Conservation (phyloP, 306 rosid genomes). For the Delonix regia region DNA sequence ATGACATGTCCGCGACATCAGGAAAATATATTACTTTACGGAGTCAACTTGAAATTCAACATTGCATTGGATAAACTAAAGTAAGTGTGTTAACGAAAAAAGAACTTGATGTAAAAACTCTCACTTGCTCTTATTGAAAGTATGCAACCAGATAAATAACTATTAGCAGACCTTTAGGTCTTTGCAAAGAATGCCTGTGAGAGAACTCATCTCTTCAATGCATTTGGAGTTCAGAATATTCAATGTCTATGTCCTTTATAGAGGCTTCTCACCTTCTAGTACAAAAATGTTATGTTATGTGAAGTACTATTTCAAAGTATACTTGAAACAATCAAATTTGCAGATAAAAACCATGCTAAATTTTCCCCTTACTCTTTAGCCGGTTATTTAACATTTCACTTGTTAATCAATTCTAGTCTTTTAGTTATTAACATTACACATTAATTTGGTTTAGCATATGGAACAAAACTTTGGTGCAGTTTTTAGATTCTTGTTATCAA, state of each 20-base stretch:
- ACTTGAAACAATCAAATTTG: not conserved
- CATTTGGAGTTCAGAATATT: not conserved
- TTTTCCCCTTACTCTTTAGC: not conserved
- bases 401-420: slow-evolving; percentile 33
- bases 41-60: not conserved
- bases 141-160: slow-evolving; percentile 5
- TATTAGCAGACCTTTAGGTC: slow-evolving; percentile 5
- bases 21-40: not conserved
- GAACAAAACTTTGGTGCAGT: not conserved
- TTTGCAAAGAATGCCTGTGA: not conserved
- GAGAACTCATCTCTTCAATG: not conserved
- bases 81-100: not conserved
- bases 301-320: slow-evolving; percentile 1
- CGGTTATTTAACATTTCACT: not conserved
- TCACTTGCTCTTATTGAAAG: not conserved
- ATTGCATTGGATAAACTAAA: not conserved
- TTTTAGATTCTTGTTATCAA: not conserved
- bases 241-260: slow-evolving; percentile 3
- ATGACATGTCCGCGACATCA: not conserved
- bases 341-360: not conserved
- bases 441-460: not conserved
- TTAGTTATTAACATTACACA: not conserved
- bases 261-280: not conserved
- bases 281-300: not conserved
- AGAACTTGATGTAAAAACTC: not conserved